Evolutionary conservation across 78 protist species (phyloP).

Genomic region (Dictyostelium intermedium): DNA sequence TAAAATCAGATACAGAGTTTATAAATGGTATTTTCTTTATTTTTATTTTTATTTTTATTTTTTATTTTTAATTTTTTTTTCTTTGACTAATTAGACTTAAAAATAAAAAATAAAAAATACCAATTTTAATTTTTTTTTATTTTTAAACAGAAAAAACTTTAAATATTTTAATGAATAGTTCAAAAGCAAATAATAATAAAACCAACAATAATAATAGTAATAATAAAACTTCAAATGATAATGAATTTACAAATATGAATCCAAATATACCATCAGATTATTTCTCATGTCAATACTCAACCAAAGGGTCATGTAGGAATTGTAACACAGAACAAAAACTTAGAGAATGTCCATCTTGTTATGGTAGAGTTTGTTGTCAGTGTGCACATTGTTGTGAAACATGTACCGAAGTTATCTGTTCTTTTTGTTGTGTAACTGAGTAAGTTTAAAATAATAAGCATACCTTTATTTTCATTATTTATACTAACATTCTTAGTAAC

Average conservation of each 20-base stretch:
- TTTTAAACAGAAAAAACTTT: not conserved
- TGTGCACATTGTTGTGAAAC: slow-evolving; percentile 22
- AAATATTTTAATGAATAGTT: not conserved
- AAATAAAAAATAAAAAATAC: no score
- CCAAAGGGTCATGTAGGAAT: not conserved
- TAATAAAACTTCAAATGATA: not conserved
- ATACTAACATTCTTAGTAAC: not conserved
- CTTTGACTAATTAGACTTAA: no score
- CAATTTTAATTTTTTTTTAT: no score
- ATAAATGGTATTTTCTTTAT: not conserved
- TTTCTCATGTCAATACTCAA: not conserved
- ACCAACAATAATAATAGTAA: not conserved
- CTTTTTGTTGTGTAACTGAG: slow-evolving; percentile 22
- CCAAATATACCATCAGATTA: slow-evolving; percentile 20
- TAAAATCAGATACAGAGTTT: not conserved
- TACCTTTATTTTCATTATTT: not conserved
- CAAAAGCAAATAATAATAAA: not conserved
- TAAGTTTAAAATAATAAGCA: not conserved
- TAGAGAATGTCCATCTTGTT: slow-evolving; percentile 35
- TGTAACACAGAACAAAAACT: not conserved
- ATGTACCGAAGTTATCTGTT: slow-evolving; percentile 10
- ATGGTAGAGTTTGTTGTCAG: not conserved
- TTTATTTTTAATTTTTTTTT: not conserved
- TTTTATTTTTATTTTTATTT: not conserved
- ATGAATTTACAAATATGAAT: not conserved